Percentiles rank a stretch among this genome's conserved stretches.
These are phyloP conservation scores for Ailanthus altissimus DNA, from an alignment of 345 rosid genomes.

Conservation along the genomic window DNA sequence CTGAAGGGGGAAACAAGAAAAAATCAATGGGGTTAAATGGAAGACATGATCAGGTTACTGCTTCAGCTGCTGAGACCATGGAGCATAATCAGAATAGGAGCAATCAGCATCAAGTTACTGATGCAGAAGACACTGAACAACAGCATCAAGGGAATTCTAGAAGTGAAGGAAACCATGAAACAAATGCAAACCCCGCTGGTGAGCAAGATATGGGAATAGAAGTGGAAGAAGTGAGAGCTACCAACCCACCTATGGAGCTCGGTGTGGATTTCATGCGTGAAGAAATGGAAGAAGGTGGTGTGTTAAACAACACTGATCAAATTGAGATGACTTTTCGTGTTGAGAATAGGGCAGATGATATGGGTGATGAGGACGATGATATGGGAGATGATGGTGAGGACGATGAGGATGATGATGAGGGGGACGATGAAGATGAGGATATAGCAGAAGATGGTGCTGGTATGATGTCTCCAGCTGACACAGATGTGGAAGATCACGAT, in stretches of 20 bases:
- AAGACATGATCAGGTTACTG: slow-evolving; percentile 47
- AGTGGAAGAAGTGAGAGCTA: slow-evolving; percentile 51
- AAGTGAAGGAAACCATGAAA: slow-evolving; percentile 48
- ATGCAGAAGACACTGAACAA: slow-evolving; percentile 47
- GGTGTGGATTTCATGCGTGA: slow-evolving; percentile 87
- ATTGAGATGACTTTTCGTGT: slow-evolving; percentile 81
- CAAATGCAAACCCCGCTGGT: slow-evolving; percentile 44
- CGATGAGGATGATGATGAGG: slow-evolving; percentile 82
- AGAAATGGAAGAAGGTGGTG: slow-evolving; percentile 76
- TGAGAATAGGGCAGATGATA: slow-evolving; percentile 79
- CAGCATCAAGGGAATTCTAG: slow-evolving; percentile 52
- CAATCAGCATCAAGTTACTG: slow-evolving; percentile 47
- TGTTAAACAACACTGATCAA: slow-evolving; percentile 54
- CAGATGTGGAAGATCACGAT: slow-evolving; percentile 93
- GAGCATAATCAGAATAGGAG: slow-evolving; percentile 50
- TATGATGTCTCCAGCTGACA: slow-evolving; percentile 91
- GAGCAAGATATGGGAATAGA: slow-evolving; percentile 79
- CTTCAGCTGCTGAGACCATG: slow-evolving; percentile 45
- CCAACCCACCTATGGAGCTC: slow-evolving; percentile 55
- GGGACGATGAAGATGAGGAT: slow-evolving; percentile 92
- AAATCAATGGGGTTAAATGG: slow-evolving; percentile 48
- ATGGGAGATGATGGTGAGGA: slow-evolving; percentile 98
- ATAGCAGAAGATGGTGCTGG: slow-evolving; percentile 93
- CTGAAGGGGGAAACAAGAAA: slow-evolving; percentile 65
- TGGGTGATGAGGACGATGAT: slow-evolving; percentile 90